phyloP scores from a whole-genome alignment of 2,329 filamentous ascomycete genomes.

The Fusarium dlaminii region DNA sequence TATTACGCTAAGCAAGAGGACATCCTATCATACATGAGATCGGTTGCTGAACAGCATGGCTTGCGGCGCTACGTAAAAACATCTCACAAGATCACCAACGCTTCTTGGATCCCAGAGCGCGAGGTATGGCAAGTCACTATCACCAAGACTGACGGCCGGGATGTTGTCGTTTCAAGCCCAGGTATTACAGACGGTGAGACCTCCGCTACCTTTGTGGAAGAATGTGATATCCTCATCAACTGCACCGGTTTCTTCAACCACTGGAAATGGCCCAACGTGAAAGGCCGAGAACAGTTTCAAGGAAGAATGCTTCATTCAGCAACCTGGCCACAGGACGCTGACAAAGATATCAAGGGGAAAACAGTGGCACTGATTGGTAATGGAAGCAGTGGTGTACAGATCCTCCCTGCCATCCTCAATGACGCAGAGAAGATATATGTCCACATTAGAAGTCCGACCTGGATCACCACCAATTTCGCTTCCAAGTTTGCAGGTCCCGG shows the following conservation, averaged over 20 bases:
- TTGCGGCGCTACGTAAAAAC: neutral
- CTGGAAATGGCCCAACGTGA: neutral
- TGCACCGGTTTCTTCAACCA: neutral
- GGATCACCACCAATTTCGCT: neutral
- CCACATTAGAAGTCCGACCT: neutral
- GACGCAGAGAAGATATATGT: neutral
- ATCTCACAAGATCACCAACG: neutral
- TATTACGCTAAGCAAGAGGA: neutral
- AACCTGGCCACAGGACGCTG: neutral
- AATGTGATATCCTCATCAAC: neutral
- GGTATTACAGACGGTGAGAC: neutral
- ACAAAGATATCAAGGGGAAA: neutral
- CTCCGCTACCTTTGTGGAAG: neutral
- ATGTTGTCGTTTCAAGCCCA: neutral
- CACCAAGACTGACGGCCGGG: neutral
- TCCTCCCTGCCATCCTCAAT: neutral
- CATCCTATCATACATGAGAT: neutral
- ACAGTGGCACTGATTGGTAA: neutral
- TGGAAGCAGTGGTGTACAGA: neutral
- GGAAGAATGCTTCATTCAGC: neutral
- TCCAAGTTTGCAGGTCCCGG: neutral
- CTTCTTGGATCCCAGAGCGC: neutral
- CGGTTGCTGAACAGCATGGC: neutral
- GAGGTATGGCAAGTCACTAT: neutral
- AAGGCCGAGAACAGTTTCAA: neutral